Evolutionary conservation across 1,284 basidiomycete genomes (phyloP), one percentile per base, ranked within the genome.

Genomic region (Schizophyllum amplum): DNA sequence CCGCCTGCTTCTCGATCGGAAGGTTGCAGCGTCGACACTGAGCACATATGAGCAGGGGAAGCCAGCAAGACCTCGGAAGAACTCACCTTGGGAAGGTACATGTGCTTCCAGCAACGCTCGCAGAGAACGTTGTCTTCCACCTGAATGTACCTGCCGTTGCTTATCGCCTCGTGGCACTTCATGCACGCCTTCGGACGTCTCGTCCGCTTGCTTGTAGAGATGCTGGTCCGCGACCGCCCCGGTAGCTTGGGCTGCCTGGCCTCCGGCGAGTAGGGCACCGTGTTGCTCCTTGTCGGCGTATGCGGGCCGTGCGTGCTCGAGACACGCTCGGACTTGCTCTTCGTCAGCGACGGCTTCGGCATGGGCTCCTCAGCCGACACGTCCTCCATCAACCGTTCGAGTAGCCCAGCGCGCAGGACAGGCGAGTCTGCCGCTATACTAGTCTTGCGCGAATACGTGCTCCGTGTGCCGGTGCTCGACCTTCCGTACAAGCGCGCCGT

Each of bases 51-150:
- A 42, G 20, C 17, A 24, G 46, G n/a, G 55, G 54, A 54, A 51
- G 52, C 24, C 47, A 42, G 22, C 24, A 55, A 49, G 58, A 25
- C 13, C 47, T 48, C 54, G 24, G 61, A 62, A 53, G 55, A 59
- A 69, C 73, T 60, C 61, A 90, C 89, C 78, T 91, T 92, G 57
- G 92, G 92, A 62, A 95, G 71, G 75, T 95, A 95, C 84, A 94
- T 88, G 66, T 90, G 86, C 77, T 94, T 94, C 92, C 92, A 95
- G 69, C 92, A 94, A 63, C 71, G 72, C 67, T 93, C 93, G 69
- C 92, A 95, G 60, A 95, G 72, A 33, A 87, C 81, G 15, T 87
- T 90, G 22, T 79, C 82, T 63, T 94, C 91, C 67, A 89, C 80
- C 62, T 77, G 75, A 60, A 92, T 82, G 88, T 89, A 94, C 62